Conservation (phyloP, 495 filamentous ascomycete species). For the Hyaloscypha bicolor region DNA sequence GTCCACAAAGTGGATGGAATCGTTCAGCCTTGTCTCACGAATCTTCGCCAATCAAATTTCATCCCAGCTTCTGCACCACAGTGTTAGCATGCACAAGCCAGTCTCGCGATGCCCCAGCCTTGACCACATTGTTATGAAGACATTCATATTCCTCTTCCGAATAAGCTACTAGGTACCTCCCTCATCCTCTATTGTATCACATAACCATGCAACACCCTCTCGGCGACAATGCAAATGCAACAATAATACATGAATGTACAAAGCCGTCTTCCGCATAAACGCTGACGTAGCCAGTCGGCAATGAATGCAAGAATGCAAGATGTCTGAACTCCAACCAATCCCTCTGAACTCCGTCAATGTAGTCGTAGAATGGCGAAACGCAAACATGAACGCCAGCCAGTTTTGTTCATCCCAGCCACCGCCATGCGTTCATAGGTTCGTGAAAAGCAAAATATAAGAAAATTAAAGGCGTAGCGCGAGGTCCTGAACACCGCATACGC, state of each 20-base stretch:
- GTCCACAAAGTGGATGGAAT: too few relatives aligned
- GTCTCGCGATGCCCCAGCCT: too few relatives aligned
- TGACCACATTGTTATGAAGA: too few relatives aligned
- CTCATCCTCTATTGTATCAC: not conserved
- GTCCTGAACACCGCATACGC: not conserved
- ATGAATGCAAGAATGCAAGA: not conserved
- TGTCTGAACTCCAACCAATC: not conserved
- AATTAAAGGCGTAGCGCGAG: not conserved
- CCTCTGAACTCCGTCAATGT: constrained; percentile 8
- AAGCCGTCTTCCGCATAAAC: not conserved
- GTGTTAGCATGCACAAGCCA: too few relatives aligned
- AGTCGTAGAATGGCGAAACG: not conserved
- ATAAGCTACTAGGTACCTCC: not conserved
- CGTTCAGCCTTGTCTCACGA: too few relatives aligned
- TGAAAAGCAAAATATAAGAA: not conserved
- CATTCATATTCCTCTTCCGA: too few relatives aligned
- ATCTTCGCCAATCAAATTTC: too few relatives aligned
- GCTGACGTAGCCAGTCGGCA: not conserved
- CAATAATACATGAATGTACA: not conserved
- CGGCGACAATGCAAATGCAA: not conserved
- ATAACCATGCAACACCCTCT: not conserved
- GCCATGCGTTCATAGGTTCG: not conserved
- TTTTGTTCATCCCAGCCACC: not conserved
- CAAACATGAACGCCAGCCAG: not conserved
- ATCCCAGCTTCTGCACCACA: too few relatives aligned